Evolutionary conservation across 2,329 filamentous ascomycete genomes (phyloP).

Genomic region (Tolypocladium guangdongense): DNA sequence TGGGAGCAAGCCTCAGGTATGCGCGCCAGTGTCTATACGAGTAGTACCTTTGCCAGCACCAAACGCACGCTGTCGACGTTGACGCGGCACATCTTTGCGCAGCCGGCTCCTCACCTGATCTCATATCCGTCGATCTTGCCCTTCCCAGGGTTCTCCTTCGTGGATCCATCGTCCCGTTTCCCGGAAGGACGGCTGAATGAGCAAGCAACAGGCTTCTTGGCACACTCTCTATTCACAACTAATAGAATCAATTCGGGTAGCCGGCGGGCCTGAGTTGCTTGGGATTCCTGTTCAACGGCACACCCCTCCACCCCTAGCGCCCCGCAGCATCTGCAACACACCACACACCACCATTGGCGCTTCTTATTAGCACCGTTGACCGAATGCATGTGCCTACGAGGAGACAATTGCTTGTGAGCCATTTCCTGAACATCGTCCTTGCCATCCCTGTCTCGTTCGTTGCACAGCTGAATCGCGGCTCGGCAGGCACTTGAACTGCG

Average conservation of each 20-base stretch:
- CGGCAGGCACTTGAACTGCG: not conserved
- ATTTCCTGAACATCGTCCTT: constrained; percentile 4
- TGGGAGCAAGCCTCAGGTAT: not conserved
- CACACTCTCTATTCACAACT: not conserved
- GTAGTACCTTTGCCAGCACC: not conserved
- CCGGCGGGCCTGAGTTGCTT: not conserved
- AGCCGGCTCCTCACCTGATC: not conserved
- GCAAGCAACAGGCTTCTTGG: not conserved
- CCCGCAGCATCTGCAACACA: not conserved
- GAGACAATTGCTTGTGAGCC: constrained; percentile 7
- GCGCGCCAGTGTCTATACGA: not conserved
- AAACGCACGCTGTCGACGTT: not conserved
- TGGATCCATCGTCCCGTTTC: not conserved
- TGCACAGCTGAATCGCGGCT: constrained; percentile 14
- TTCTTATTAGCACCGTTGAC: not conserved
- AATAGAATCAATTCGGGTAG: not conserved
- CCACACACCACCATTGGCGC: not conserved
- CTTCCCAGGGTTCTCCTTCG: not conserved
- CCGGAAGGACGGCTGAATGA: not conserved
- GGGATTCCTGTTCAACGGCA: not conserved
- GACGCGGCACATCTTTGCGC: not conserved
- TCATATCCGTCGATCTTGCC: not conserved
- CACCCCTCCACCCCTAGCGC: not conserved
- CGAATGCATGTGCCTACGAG: not conserved
- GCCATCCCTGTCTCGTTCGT: constrained; percentile 6